These are phyloP conservation scores for Chytriomyces sp. DNA, from an alignment of 192 early-diverging fungal genomes.

Conservation along the genomic window DNA sequence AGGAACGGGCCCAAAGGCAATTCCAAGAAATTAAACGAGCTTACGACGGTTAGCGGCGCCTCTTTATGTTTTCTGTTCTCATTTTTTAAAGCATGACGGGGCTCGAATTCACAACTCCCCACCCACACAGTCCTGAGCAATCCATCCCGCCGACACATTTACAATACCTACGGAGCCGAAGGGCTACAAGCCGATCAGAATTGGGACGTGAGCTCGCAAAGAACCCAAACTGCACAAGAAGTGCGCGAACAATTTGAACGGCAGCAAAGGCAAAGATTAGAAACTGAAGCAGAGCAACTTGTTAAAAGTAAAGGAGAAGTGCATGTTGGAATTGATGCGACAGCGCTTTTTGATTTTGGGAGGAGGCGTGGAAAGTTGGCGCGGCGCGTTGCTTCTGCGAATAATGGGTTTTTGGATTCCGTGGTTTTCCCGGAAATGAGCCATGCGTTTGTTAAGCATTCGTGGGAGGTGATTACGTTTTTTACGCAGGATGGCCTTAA, in stretches of 20 bases:
- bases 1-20: conserved; percentile 49
- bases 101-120: neutral
- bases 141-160: conserved; percentile 58
- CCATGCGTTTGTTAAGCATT: conserved; percentile 57
- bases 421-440: conserved; percentile 42
- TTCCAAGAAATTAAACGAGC: conserved; percentile 60
- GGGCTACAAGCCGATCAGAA: conserved; percentile 37
- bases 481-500: neutral
- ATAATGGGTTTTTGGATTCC: neutral
- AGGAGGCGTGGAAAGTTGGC: neutral
- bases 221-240: conserved; percentile 31
- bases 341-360: conserved; percentile 47
- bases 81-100: neutral
- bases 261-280: conserved; percentile 31
- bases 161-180: conserved; percentile 58
- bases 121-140: conserved; percentile 49
- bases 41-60: conserved; percentile 42
- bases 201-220: conserved; percentile 54
- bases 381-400: conserved; percentile 8
- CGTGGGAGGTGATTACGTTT: conserved; percentile 54
- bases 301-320: conserved; percentile 60
- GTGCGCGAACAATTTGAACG: conserved; percentile 58
- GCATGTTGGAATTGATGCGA: conserved; percentile 54
- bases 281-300: conserved; percentile 51
- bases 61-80: conserved; percentile 5